These are phyloP conservation scores for Aureobasidium pullulans DNA, from an alignment of 2,329 filamentous ascomycete genomes.

Conservation along the genomic window DNA sequence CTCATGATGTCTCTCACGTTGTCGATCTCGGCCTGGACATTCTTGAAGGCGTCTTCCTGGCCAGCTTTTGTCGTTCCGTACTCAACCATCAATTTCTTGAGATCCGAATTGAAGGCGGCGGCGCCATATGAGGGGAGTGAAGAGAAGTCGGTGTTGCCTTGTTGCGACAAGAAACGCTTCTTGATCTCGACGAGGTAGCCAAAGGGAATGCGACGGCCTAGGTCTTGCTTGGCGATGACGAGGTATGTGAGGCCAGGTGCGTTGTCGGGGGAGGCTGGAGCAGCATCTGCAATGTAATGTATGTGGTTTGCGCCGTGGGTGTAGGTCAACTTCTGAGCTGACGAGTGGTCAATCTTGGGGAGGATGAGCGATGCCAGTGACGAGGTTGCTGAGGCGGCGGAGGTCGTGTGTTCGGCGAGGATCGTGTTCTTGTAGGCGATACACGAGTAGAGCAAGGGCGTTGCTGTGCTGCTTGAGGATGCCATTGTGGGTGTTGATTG, in stretches of 20 bases:
- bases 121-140: conserved; percentile 83
- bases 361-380: conserved; percentile 89
- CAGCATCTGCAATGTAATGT: conserved; percentile 83
- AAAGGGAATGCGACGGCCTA: conserved; percentile 85
- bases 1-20: conserved; percentile 90
- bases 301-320: conserved; percentile 79
- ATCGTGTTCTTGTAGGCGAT: conserved; percentile 92
- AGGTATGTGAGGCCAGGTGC: conserved; percentile 82
- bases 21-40: conserved; percentile 83
- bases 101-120: conserved; percentile 73
- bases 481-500: conserved; percentile 23
- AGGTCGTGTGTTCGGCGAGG: conserved; percentile 83
- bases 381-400: conserved; percentile 72
- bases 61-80: conserved; percentile 72
- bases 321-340: conserved; percentile 84
- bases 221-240: conserved; percentile 71
- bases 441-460: conserved; percentile 54
- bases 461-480: conserved; percentile 27
- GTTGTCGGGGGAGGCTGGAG: conserved; percentile 20
- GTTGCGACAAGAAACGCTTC: conserved; percentile 71
- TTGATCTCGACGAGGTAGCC: conserved; percentile 88
- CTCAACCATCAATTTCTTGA: conserved; percentile 72
- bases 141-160: conserved; percentile 63
- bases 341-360: conserved; percentile 79
- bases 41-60: conserved; percentile 72